phyloP scores from a whole-genome alignment of 768 basidiomycete species.

The Cystobasidium onofrii region DNA sequence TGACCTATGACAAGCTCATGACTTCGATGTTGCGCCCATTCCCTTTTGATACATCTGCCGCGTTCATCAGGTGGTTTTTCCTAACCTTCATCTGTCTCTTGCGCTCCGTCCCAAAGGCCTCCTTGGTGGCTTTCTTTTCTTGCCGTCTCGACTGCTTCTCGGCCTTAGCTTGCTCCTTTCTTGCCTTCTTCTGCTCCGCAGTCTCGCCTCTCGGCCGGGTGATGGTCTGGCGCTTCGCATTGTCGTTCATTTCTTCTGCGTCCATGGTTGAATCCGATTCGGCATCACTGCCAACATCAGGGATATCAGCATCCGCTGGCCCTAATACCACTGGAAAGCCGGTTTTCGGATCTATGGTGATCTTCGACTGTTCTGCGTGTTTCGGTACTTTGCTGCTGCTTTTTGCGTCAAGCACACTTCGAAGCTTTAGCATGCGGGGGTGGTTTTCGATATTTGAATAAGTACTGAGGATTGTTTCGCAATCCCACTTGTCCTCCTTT shows the following conservation, averaged over 20 bases:
- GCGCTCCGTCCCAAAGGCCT: slow-evolving; percentile 47
- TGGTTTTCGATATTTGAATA: slow-evolving; percentile 98
- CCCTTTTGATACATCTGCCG: slow-evolving; percentile 37
- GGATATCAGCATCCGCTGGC: not conserved
- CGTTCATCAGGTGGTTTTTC: slow-evolving; percentile 30
- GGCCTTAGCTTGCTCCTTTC: slow-evolving; percentile 50
- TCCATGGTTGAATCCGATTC: slow-evolving; percentile 35
- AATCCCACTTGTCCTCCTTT: slow-evolving; percentile 68
- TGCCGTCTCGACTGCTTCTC: slow-evolving; percentile 47
- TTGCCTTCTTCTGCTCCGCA: slow-evolving; percentile 48
- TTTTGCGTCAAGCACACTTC: slow-evolving; percentile 42
- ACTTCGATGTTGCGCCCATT: slow-evolving; percentile 17
- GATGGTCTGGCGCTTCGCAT: slow-evolving; percentile 52
- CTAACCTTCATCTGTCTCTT: slow-evolving; percentile 45
- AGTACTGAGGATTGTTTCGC: slow-evolving; percentile 87
- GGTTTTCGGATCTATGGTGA: slow-evolving; percentile 64
- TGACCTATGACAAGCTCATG: slow-evolving; percentile 21
- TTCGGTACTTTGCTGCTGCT: not conserved
- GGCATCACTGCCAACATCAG: slow-evolving; percentile 39
- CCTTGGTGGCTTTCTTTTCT: slow-evolving; percentile 50
- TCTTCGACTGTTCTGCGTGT: slow-evolving; percentile 53
- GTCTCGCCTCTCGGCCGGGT: slow-evolving; percentile 67
- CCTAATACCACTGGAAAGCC: slow-evolving; percentile 60
- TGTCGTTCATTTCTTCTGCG: slow-evolving; percentile 45
- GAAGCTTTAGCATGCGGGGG: slow-evolving; percentile 71